Conservation (phyloP, 306 rosid species). For the Geum urbanum region DNA sequence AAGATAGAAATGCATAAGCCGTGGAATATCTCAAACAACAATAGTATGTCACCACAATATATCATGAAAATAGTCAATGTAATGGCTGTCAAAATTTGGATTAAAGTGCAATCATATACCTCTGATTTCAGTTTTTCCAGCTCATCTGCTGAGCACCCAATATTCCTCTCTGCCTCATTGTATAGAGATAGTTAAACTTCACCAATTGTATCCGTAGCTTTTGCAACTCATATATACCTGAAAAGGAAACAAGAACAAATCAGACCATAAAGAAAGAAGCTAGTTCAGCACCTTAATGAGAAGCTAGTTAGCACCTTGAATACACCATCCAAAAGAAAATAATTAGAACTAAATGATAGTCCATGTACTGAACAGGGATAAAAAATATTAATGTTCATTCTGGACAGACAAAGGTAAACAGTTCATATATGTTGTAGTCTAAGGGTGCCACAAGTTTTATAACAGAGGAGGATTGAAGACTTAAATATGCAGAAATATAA, state of each 20-base stretch:
- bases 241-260: slow-evolving; percentile 6
- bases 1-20: slow-evolving; percentile 1
- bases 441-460: too few species aligned
- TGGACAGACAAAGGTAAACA: too few species aligned
- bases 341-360: too few species aligned
- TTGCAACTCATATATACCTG: slow-evolving; percentile 67
- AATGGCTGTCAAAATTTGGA: not conserved
- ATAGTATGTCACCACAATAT: not conserved
- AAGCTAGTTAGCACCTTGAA: too few species aligned
- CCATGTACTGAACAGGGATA: too few species aligned
- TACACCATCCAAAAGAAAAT: too few species aligned
- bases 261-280: too few species aligned
- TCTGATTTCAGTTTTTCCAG: slow-evolving; percentile 56
- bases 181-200: slow-evolving; percentile 60
- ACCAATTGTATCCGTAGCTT: slow-evolving; percentile 56
- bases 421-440: too few species aligned
- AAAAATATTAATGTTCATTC: too few species aligned
- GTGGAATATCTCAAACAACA: not conserved
- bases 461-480: too few species aligned
- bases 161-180: slow-evolving; percentile 69
- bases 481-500: too few species aligned
- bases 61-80: not conserved
- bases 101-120: slow-evolving; percentile 32
- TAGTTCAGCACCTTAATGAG: too few species aligned
- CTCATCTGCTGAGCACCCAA: slow-evolving; percentile 87